Evolutionary conservation across 139 green algal species (phyloP), one percentile per base, ranked within the genome.

Genomic region (Limnomonas spitsbergensis): DNA sequence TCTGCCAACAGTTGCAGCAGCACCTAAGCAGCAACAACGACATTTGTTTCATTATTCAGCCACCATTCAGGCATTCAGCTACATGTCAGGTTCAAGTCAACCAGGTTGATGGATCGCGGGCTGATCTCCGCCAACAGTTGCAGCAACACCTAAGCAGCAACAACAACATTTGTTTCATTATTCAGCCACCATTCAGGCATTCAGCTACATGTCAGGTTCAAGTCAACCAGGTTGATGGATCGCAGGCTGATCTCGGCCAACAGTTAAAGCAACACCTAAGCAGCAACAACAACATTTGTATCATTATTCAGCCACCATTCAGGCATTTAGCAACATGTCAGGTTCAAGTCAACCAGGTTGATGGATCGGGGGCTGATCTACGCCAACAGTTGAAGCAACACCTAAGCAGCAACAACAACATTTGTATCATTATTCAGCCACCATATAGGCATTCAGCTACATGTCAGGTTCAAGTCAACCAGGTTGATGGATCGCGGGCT

Each of bases 1-100:
- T 84, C 81, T 1, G 68, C 68, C 68, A 90, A 66, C 38, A 90
- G 86, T 47, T 85, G 78, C 67, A 90, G 79, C 67, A 89, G 69
- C 53, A 86, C 53, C 73, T 79, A 47, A 39, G 34, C 27, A 66
- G 38, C 2, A 71, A 20, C 24, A 32, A 37, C 14, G 6, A 71
- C 31, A 71, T 71, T 38, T 71, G 40, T 34, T 47, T 34, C 39
- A 14, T 47, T 34, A 74, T 24, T 42, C 4, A 4, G 3, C 32
- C 67, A 74, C n/a, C n/a, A n/a, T n/a, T n/a, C n/a, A n/a, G n/a
- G n/a, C n/a, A n/a, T n/a, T n/a, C n/a, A n/a, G n/a, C n/a, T n/a
- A n/a, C n/a, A n/a, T n/a, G n/a, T n/a, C n/a, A n/a, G n/a, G n/a
- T n/a, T n/a, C 53, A 90, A 81, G 31, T 86, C 42, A 3, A 68